phyloP scores from a whole-genome alignment of 805 yeast genomes.

The Soucietia sequanensis region DNA sequence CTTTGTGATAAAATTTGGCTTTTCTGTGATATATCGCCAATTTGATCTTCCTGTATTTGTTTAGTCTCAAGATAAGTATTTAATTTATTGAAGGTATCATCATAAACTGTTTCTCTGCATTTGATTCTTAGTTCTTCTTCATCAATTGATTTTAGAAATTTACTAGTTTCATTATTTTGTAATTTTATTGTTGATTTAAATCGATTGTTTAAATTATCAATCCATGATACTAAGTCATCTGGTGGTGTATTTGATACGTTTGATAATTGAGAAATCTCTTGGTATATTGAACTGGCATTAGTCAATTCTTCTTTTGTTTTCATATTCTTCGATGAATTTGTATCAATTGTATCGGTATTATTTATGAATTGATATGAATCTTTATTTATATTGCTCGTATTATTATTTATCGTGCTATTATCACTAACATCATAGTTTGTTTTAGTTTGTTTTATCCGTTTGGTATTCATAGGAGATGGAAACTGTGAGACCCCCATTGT shows the following conservation, averaged over 20 bases:
- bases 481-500: conserved; percentile 9
- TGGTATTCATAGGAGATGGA: conserved; percentile 20
- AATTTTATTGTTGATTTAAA: conserved; percentile 13
- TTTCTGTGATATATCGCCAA: too few relatives aligned
- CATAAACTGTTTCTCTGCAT: conserved; percentile 20
- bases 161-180: conserved; percentile 16
- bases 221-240: conserved; percentile 29
- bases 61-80: conserved; percentile 9
- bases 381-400: background rate
- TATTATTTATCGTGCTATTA: background rate
- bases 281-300: too few relatives aligned
- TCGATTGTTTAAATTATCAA: conserved; percentile 24
- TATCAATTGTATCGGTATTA: conserved; percentile 2
- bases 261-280: background rate
- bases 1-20: too few relatives aligned
- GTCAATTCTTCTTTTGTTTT: too few relatives aligned
- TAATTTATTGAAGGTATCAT: conserved; percentile 24
- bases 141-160: conserved; percentile 3
- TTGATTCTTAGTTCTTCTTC: conserved; percentile 20
- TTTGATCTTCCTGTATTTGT: background rate
- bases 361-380: background rate
- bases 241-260: conserved; percentile 1
- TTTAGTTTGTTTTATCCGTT: conserved; percentile 5
- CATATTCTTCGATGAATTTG: background rate
- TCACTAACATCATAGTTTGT: conserved; percentile 1